Conservation (phyloP, 306 rosid genomes). For the Trifolium pratense region DNA sequence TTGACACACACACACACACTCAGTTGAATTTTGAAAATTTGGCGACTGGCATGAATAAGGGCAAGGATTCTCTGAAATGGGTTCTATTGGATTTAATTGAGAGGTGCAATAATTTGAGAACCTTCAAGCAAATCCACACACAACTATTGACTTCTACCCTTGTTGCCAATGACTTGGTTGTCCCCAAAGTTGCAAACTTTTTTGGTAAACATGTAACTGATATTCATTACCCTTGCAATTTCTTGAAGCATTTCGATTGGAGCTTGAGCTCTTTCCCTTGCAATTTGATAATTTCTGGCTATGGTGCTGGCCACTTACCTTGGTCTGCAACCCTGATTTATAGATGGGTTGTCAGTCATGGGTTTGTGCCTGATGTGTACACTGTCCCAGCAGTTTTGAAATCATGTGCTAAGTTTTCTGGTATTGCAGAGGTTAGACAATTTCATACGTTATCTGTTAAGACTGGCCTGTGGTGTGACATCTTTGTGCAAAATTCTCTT, state of each 20-base stretch:
- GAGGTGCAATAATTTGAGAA: slow-evolving; percentile 53
- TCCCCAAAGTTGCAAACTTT: slow-evolving; percentile 56
- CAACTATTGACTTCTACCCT: slow-evolving; percentile 59
- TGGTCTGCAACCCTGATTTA: slow-evolving; percentile 52
- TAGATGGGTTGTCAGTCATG: slow-evolving; percentile 60
- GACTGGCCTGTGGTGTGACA: slow-evolving; percentile 59
- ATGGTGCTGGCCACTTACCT: slow-evolving; percentile 49
- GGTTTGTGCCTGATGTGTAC: slow-evolving; percentile 69
- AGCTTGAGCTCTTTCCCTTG: slow-evolving; percentile 70
- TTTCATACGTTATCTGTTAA: slow-evolving; percentile 58
- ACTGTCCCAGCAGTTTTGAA: slow-evolving; percentile 72
- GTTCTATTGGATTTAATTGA: slow-evolving; percentile 57
- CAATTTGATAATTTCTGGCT: slow-evolving; percentile 66
- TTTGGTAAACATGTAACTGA: slow-evolving; percentile 53
- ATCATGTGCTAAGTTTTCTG: slow-evolving; percentile 72
- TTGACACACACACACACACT: no score
- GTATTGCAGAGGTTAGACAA: slow-evolving; percentile 63
- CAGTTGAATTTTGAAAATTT: slow-evolving; percentile 15
- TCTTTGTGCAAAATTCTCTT: slow-evolving; percentile 65
- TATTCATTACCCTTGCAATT: slow-evolving; percentile 63
- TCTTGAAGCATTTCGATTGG: slow-evolving; percentile 68
- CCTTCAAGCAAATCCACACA: slow-evolving; percentile 72
- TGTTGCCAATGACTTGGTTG: slow-evolving; percentile 54
- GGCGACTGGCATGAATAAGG: slow-evolving; percentile 34
- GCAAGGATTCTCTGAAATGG: slow-evolving; percentile 55